phyloP scores from a whole-genome alignment of 352 stramenopile species.

The Globisporangium iwayamae region DNA sequence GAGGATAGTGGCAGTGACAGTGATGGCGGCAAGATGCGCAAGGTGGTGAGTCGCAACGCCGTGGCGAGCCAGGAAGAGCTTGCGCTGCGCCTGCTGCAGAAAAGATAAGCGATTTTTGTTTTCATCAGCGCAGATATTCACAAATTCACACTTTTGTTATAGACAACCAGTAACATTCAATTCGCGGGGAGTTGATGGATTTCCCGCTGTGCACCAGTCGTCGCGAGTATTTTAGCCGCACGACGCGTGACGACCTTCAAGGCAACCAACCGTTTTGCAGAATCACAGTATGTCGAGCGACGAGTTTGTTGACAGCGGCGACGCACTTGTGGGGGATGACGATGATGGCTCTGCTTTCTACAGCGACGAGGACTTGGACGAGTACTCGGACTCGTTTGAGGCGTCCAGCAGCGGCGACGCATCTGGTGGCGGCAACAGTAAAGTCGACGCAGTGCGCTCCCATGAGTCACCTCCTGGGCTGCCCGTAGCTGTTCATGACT shows the following conservation, averaged over 20 bases:
- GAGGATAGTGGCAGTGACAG: slow-evolving; percentile 15
- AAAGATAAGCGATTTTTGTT: slow-evolving; percentile 22
- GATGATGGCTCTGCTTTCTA: slow-evolving; percentile 17
- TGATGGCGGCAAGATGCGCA: slow-evolving; percentile 21
- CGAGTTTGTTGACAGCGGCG: slow-evolving; percentile 3
- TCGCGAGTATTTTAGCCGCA: too few relatives aligned
- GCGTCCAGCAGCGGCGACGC: background rate
- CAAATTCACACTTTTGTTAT: too few relatives aligned
- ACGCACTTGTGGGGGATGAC: background rate
- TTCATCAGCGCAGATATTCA: too few relatives aligned
- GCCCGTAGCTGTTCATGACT: background rate
- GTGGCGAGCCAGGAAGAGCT: slow-evolving; percentile 78
- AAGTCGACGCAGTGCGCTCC: background rate
- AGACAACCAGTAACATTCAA: too few relatives aligned
- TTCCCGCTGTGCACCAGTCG: too few relatives aligned
- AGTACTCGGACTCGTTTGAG: slow-evolving; percentile 58
- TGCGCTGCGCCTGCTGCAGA: slow-evolving; percentile 74
- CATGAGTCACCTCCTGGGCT: background rate
- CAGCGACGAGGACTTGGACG: slow-evolving; percentile 40
- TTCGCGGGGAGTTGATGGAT: too few relatives aligned
- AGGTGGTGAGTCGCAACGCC: slow-evolving; percentile 38
- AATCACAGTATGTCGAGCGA: background rate
- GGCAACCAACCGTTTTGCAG: background rate
- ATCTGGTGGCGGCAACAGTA: slow-evolving; percentile 12
- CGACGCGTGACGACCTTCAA: too few relatives aligned